Conservation (phyloP, 805 yeast genomes). For the Hanseniaspora meyeri region DNA sequence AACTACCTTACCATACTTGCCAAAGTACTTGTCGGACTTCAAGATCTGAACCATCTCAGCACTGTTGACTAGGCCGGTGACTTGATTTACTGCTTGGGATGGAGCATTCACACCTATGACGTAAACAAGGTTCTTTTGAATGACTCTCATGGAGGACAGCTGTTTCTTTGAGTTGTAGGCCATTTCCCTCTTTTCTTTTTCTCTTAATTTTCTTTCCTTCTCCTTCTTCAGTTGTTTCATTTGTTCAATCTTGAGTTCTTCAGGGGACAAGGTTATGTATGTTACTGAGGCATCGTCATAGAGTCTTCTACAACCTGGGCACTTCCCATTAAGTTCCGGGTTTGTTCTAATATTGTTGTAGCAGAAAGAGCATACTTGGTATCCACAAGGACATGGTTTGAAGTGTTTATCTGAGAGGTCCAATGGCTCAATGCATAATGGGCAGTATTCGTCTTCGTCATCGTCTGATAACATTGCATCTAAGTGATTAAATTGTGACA, state of each 20-base stretch:
- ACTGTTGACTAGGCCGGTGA: slow-evolving; percentile 38
- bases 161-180: slow-evolving; percentile 75
- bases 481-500: slow-evolving; percentile 9
- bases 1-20: slow-evolving; percentile 93
- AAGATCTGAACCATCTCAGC: slow-evolving; percentile 75
- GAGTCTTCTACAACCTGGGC: slow-evolving; percentile 93
- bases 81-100: slow-evolving; percentile 28
- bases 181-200: slow-evolving; percentile 81
- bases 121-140: slow-evolving; percentile 90
- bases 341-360: slow-evolving; percentile 91
- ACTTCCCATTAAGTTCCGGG: slow-evolving; percentile 87
- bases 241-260: slow-evolving; percentile 73
- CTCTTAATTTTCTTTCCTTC: slow-evolving; percentile 68
- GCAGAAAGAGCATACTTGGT: slow-evolving; percentile 95
- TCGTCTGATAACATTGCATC: slow-evolving; percentile 21
- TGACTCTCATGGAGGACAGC: slow-evolving; percentile 94
- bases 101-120: slow-evolving; percentile 90
- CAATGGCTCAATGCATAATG: slow-evolving; percentile 95
- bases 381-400: slow-evolving; percentile 99
- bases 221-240: slow-evolving; percentile 69
- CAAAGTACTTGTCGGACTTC: slow-evolving; percentile 85
- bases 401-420: slow-evolving; percentile 92
- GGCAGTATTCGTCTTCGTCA: slow-evolving; percentile 40
- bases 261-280: slow-evolving; percentile 69
- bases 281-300: slow-evolving; percentile 91